Evolutionary conservation across 192 early-diverging fungal species (phyloP), one percentile per base, ranked within the genome.

Genomic region (Coemansia sp.): DNA sequence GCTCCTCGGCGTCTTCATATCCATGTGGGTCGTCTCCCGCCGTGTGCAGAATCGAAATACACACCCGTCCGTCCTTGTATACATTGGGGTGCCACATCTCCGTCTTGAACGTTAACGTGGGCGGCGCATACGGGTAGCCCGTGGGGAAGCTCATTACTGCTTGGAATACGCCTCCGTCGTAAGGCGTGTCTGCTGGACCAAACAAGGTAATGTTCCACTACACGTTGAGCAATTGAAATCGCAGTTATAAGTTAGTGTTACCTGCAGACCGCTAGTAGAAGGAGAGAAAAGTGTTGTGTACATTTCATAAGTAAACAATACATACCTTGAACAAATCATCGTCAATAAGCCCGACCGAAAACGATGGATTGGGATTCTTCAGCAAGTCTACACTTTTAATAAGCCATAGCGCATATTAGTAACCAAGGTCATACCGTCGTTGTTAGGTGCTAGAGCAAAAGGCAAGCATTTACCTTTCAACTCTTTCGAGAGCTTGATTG

Each of bases 31-130:
- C 97, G 22, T 95, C 92, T n/a, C 90, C 93, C 20, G 91, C 88
- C 36, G 86, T 87, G 62, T 92, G 90, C 74, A 99, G 80, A 73
- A 99, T 99, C n/a, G 94, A 95, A 61, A 99, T 98, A 79, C 96
- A 98, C 18, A 99, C 95, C 29, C 89, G 87, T 16, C 97, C 97
- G 78, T 95, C 87, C 12, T 87, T 83, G 77, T 97, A 96, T 6
- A 97, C 91, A 76, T 94, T 99, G 38, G 97, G 97, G 72, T 99
- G 97, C 88, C 92, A 97, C 75, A 99, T 90, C n/a, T 95, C 87
- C 49, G 87, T 88, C 9, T 86, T 74, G 75, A 99, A 99, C 53
- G 69, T 86, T 89, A 99, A 88, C 67, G 89, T 91, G 31, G 97
- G 97, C 24, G 97, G 97, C 87, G 89, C 87, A 50, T 88, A 84